Base-by-base conservation (phyloP, 441 rosid genomes). In the Arabidopsis lyrata region DNA sequence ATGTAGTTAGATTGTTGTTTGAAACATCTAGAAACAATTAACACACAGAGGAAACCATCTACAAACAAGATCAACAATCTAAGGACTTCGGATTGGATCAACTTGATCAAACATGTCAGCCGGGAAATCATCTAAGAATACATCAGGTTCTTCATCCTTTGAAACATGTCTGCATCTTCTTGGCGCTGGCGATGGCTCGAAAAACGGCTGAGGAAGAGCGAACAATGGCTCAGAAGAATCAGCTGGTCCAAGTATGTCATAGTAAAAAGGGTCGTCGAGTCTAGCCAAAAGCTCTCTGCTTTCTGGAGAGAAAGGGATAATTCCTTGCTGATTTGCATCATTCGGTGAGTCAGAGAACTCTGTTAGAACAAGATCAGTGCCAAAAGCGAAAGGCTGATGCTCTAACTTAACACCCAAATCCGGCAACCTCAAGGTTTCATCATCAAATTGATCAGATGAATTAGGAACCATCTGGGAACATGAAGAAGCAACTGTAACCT, bases 91-190 rank as follows among this genome's bases (percentile, higher is more conserved):
- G 68, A 83, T 77, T 2, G 83, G 81, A 63, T 87, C 89, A 14
- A 87, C 86, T 8, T 85, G 85, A 79, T 93, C 93, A 45, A 90
- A 89, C 83, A 91, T 83, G 68, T 88, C 96, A 0, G 85, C 52
- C 0, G 98, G 97, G 50, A 94, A 88, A 77, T 90, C 93, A 13
- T 93, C 95, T 4, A 87, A 88, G 83, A 90, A 86, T 15, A 81
- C 60, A 39, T 89, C 91, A 76, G 49, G 24, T 6, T 74, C 78
- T 12, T 67, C 91, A 6, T 79, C 84, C 41, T 57, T 81, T 5
- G 57, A 57, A 42, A 61, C 60, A 50, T 71, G 49, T 45, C 72
- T 71, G 55, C 83, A 55, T 61, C 82, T 68, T 54, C 61, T 67
- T 0, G 69, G 68, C 1, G 5, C 12, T 0, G 74, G 66, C 0